Base-by-base conservation (phyloP, 805 yeast genomes). In the Priceomyces fermenticarens region DNA sequence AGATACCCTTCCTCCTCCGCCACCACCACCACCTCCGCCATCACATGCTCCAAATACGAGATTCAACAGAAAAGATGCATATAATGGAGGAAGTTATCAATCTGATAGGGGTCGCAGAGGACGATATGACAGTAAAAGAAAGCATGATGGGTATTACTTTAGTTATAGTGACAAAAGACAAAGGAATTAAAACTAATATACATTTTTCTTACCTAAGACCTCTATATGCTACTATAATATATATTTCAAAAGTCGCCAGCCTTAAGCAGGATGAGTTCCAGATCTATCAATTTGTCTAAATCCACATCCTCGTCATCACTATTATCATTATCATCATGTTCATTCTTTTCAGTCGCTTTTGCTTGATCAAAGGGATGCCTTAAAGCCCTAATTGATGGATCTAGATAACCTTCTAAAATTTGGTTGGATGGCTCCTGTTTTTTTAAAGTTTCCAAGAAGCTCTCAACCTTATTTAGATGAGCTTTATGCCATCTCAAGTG, bases 401-500 rank as follows among this genome's bases (percentile, higher is more conserved):
- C 25, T 20, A 20, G 7, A 20, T 20, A 20, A 8, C 25, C 25
- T 8, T 20, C 25, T 5, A 20, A 20, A 20, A 20, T 20, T 20
- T 20, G 4, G 25, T 20, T 8, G 4, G 25, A 20, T 20, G 25
- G 8, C 25, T 20, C 25, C 8, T 20, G 25, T 20, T 8, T 20
- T 20, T 8, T 20, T 20, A 66, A 45, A 0, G 63, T 49, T 3
- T 44, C 48, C 44, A 67, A 55, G 40, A 55, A 67, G 2, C 36
- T 43, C 34, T 63, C 66, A 3, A 67, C 55, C 43, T 57, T 62
- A 32, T 48, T 41, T 38, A 61, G 38, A 16, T 64, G 62, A 13
- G 58, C 60, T 10, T 62, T 62, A 49, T 79, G 84, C 83, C 83
- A 79, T 30, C 54, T 58, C 37, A 78, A 46, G 52, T 79, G 85